Conservation (phyloP, 2,329 filamentous ascomycete species). For the Aspergillus chevalieri region DNA sequence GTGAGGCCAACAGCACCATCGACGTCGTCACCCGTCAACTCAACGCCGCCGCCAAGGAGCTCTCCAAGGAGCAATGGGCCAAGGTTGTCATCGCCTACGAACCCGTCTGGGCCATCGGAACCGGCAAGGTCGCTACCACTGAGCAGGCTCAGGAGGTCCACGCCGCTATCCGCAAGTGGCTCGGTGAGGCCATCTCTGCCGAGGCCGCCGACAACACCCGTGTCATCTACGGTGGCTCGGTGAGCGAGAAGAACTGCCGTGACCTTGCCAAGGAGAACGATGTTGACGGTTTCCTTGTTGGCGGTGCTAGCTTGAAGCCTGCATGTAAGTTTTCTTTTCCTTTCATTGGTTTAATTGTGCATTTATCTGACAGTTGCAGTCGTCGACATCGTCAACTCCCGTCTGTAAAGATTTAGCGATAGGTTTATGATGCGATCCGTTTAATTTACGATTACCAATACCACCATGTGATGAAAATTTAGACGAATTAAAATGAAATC, state of each 20-base stretch:
- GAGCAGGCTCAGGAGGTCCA: constrained; percentile 92
- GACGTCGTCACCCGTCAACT: constrained; percentile 69
- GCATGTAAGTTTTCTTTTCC: constrained; percentile 58
- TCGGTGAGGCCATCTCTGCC: constrained; percentile 66
- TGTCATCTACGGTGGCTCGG: constrained; percentile 93
- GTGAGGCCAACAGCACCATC: constrained; percentile 78
- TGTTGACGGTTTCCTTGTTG: constrained; percentile 97
- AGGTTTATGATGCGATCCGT: constrained; percentile 3
- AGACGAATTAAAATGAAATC: background rate
- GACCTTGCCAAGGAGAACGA: constrained; percentile 88
- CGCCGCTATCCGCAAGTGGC: constrained; percentile 83
- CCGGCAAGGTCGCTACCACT: constrained; percentile 84
- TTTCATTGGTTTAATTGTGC: constrained; percentile 3
- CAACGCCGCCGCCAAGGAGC: constrained; percentile 65
- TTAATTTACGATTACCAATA: background rate
- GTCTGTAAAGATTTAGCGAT: constrained; percentile 32
- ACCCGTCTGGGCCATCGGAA: constrained; percentile 90
- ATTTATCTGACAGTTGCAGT: constrained; percentile 34
- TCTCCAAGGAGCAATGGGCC: constrained; percentile 70
- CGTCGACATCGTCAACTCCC: constrained; percentile 65
- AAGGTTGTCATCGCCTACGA: constrained; percentile 97
- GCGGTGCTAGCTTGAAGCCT: constrained; percentile 93
- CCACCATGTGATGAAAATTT: background rate
- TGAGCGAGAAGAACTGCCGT: constrained; percentile 96
- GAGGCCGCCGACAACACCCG: constrained; percentile 79